Percentiles rank a stretch among this genome's conserved stretches.
Evolutionary conservation across 169 alveolate species (phyloP).

Genomic region (Eimeria tenella): DNA sequence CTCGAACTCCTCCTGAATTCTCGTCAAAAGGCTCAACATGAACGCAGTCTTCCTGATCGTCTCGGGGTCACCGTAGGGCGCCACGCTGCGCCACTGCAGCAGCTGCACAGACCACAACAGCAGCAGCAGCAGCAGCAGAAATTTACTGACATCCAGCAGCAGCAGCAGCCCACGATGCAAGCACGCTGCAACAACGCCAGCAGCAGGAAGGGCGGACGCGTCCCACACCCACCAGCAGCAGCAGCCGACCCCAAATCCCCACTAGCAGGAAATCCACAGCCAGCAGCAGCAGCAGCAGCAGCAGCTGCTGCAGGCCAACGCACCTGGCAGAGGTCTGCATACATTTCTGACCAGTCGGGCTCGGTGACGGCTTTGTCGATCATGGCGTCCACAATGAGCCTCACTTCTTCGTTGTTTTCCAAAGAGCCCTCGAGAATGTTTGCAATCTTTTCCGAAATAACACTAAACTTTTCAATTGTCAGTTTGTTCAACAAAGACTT

Average conservation of each 20-base stretch:
- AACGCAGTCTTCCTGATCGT: slow-evolving; percentile 66
- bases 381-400: slow-evolving; percentile 71
- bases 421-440: slow-evolving; percentile 83
- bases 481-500: slow-evolving; percentile 91
- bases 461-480: slow-evolving; percentile 93
- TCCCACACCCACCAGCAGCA: neutral
- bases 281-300: neutral
- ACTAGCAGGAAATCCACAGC: neutral
- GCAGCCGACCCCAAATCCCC: neutral
- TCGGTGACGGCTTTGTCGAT: slow-evolving; percentile 91
- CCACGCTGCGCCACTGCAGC: slow-evolving; percentile 75
- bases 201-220: neutral
- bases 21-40: slow-evolving; percentile 61
- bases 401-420: slow-evolving; percentile 49
- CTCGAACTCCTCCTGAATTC: slow-evolving; percentile 75
- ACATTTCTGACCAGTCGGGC: slow-evolving; percentile 95
- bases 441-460: slow-evolving; percentile 93
- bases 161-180: neutral
- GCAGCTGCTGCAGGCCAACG: slow-evolving; percentile 41
- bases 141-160: neutral
- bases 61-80: slow-evolving; percentile 70
- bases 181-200: neutral
- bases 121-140: neutral
- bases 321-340: slow-evolving; percentile 91
- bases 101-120: slow-evolving; percentile 26